These are phyloP conservation scores for Helicostylum pulchrum DNA, from an alignment of 192 early-diverging fungal species.

Conservation along the genomic window DNA sequence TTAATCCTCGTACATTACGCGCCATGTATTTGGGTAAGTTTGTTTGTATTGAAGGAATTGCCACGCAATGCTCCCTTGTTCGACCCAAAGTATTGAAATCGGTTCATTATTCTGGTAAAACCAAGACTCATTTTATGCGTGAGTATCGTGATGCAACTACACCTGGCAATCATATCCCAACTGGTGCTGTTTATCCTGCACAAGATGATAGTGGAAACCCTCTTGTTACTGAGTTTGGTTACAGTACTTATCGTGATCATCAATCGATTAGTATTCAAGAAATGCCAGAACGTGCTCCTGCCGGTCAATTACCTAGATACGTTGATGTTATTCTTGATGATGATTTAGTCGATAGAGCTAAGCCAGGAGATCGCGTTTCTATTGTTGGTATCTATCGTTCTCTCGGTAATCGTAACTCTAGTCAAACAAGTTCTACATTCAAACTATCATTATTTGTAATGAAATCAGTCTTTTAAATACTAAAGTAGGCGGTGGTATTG, in stretches of 20 bases:
- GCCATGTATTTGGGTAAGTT: conserved; percentile 80
- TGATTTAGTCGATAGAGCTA: conserved; percentile 92
- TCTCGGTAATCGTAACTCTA: conserved; percentile 75
- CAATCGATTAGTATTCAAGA: conserved; percentile 95
- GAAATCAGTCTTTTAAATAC: conserved; percentile 71
- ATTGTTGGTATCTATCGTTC: conserved; percentile 92
- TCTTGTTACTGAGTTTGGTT: conserved; percentile 91
- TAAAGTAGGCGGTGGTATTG: conserved; percentile 72
- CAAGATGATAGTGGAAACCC: conserved; percentile 90
- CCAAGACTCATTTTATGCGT: conserved; percentile 73
- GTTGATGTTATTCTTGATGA: conserved; percentile 94
- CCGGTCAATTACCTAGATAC: conserved; percentile 89
- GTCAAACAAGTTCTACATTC: conserved; percentile 78
- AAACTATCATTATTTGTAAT: conserved; percentile 89
- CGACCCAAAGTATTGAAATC: conserved; percentile 89
- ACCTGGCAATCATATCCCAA: conserved; percentile 63
- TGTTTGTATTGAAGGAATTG: conserved; percentile 95
- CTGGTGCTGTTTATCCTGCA: conserved; percentile 87
- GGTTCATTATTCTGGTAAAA: conserved; percentile 91
- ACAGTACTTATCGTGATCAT: conserved; percentile 84
- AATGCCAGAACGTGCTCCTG: conserved; percentile 97
- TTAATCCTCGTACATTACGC: conserved; percentile 83
- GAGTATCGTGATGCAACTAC: conserved; percentile 88
- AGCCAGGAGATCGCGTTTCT: conserved; percentile 95
- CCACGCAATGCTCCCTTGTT: conserved; percentile 96